phyloP scores from a whole-genome alignment of 306 rosid species.

The Ammopiptanthus mongolicus region DNA sequence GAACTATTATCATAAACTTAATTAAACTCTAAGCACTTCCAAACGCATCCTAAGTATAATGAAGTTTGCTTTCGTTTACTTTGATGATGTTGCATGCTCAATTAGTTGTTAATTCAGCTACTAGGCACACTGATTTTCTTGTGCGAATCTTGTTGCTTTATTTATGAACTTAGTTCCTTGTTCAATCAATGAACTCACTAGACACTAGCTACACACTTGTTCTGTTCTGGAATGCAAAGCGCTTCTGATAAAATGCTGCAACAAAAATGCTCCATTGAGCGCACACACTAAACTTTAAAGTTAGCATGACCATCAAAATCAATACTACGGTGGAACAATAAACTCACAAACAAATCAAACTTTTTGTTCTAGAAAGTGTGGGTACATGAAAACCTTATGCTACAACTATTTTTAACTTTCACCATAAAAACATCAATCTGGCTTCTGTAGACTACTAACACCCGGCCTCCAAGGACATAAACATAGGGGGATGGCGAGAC shows the following conservation, averaged over 20 bases:
- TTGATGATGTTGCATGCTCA: background rate
- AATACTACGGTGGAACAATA: background rate
- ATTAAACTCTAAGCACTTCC: too few relatives aligned
- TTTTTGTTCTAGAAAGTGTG: background rate
- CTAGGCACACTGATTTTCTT: background rate
- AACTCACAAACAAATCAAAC: background rate
- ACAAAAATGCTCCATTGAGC: background rate
- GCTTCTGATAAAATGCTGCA: background rate
- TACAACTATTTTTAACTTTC: background rate
- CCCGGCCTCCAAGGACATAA: background rate
- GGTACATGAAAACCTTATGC: background rate
- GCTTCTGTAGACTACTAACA: background rate
- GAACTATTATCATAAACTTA: too few relatives aligned
- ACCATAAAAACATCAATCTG: background rate
- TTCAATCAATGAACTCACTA: background rate
- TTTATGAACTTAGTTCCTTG: background rate
- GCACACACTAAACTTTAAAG: background rate
- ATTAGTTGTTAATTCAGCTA: background rate
- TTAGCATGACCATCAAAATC: background rate
- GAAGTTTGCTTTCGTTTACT: background rate
- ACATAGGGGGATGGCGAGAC: background rate
- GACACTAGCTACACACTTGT: background rate
- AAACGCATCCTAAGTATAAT: too few relatives aligned
- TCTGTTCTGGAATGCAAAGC: background rate
- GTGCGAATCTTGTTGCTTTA: background rate